Evolutionary conservation across 768 basidiomycete genomes (phyloP).

Genomic region (Suillus clintonianus): DNA sequence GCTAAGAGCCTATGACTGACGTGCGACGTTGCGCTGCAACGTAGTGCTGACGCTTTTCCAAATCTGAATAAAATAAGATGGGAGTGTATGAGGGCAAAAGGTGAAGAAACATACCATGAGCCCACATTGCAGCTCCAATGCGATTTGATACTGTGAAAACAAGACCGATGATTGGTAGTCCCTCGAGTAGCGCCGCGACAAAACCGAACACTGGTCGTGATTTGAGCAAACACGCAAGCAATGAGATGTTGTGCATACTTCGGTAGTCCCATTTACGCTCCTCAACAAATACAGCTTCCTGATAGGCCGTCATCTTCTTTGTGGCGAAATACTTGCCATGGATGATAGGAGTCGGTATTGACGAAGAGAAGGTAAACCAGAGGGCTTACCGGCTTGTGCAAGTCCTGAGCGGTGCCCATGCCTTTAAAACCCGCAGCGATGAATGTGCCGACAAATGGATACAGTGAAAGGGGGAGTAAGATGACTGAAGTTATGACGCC

Average conservation of each 20-base stretch:
- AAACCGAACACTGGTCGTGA: constrained; percentile 75
- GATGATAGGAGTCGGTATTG: neutral
- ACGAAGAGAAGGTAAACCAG: neutral
- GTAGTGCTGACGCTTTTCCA: constrained; percentile 60
- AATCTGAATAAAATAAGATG: constrained; percentile 40
- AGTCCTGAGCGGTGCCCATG: constrained; percentile 62
- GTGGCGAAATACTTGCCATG: constrained; percentile 70
- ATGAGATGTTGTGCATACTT: constrained; percentile 40
- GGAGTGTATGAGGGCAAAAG: neutral
- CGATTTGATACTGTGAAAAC: constrained; percentile 85
- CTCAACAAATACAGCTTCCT: constrained; percentile 77
- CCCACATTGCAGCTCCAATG: constrained; percentile 95
- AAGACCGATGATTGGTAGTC: constrained; percentile 78
- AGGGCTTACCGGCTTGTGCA: constrained; percentile 64
- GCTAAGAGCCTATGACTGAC: neutral
- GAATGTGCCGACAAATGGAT: constrained; percentile 68
- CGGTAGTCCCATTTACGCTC: constrained; percentile 91
- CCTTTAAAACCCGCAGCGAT: constrained; percentile 67
- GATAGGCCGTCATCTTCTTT: constrained; percentile 76
- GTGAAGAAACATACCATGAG: constrained; percentile 55
- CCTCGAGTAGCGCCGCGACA: constrained; percentile 77
- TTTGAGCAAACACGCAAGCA: neutral
- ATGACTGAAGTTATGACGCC: constrained; percentile 40
- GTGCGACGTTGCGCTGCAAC: constrained; percentile 32
- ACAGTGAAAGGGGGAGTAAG: constrained; percentile 62